These are phyloP conservation scores for Yamadazyma olivae DNA, from an alignment of 805 yeast genomes.

Conservation along the genomic window DNA sequence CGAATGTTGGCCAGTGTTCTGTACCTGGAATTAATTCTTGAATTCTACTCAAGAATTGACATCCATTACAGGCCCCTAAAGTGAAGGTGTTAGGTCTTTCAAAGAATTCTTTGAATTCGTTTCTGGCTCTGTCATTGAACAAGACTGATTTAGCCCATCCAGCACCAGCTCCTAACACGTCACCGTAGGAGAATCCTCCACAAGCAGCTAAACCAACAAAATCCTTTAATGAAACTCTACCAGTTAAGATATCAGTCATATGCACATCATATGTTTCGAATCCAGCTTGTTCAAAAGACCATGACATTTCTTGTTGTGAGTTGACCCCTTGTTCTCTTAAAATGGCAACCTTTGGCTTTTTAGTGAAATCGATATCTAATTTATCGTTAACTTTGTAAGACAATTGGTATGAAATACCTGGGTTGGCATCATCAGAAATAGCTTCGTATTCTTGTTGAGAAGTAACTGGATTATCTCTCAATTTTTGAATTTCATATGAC, in stretches of 20 bases:
- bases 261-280: conserved; percentile 93
- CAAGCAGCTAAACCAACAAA: conserved; percentile 97
- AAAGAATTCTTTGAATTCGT: conserved; percentile 78
- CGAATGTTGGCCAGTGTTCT: conserved; percentile 94
- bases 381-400: conserved; percentile 62
- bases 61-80: conserved; percentile 97
- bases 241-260: conserved; percentile 86
- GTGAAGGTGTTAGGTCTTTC: conserved; percentile 91
- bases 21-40: conserved; percentile 89
- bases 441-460: conserved; percentile 82
- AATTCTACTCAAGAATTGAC: conserved; percentile 90
- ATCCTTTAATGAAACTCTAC: conserved; percentile 66
- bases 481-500: conserved; percentile 82
- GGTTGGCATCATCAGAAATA: conserved; percentile 77
- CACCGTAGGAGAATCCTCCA: conserved; percentile 99
- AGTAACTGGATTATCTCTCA: conserved; percentile 91
- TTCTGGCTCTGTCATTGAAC: conserved; percentile 72
- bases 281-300: conserved; percentile 93
- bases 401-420: conserved; percentile 82
- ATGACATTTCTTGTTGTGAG: conserved; percentile 98
- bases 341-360: conserved; percentile 87
- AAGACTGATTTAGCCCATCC: conserved; percentile 99
- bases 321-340: conserved; percentile 98
- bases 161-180: conserved; percentile 96
- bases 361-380: conserved; percentile 29